Base-by-base conservation (phyloP, 306 rosid species). In the Acacia acuminata region DNA sequence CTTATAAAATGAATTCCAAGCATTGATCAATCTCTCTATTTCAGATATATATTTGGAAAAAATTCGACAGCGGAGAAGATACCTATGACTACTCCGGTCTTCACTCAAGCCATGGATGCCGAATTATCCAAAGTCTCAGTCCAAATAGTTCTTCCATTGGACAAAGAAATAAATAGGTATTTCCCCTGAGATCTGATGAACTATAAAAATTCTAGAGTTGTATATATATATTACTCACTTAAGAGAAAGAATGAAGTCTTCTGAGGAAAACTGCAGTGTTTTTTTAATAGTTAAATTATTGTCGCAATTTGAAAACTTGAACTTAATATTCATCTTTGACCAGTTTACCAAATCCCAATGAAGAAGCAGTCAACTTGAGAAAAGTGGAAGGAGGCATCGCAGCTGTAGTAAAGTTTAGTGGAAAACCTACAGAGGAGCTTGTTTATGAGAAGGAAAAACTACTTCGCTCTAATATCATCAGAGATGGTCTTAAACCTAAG, bases 71-170 rank as follows among this genome's bases (percentile, higher is more conserved):
- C 32, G 56, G 97, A 92, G 87, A 96, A 92, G 86, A 94, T 96
- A 78, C 92, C 97, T 2, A 92, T 96, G 99, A 96, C 99, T 56
- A 94, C 99, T 77, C 98, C 99, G 0, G 97, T 94, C 27, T 96
- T 96, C 91, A 94, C 98, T 13, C 90, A 94, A 88, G 89, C 94
- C 71, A 76, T 64, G 69, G 94, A 91, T 86, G 66, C 88, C 24
- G 86, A 88, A 22, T 71, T 79, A 75, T 85, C 96, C 84, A 78
- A 85, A 72, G 91, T 91, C 61, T 94, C 97, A 51, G 89, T 96
- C 91, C 95, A 92, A 87, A 86, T 96, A 82, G 97, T 90, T 80
- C 97, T 96, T 89, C 99, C 98, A 77, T 77, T 80, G 10, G 93
- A 91, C 73, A 92, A 89, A 86, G 91, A 92, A 83, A 77, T 88